These are phyloP conservation scores for Acmispon strigosus DNA, from an alignment of 306 rosid genomes.

Conservation along the genomic window DNA sequence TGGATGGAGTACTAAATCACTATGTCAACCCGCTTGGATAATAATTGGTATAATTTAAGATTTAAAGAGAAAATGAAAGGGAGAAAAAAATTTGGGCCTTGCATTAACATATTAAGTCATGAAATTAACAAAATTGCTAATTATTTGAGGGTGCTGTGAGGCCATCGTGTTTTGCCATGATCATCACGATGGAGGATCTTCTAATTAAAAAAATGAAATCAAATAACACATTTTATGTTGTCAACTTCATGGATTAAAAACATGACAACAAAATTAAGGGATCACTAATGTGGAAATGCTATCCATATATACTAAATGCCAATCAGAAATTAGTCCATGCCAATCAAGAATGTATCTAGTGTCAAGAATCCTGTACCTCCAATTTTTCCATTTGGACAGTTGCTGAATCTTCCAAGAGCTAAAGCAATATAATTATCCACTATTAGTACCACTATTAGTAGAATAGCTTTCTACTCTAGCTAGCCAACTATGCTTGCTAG, in stretches of 20 bases:
- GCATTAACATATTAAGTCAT: too few species aligned
- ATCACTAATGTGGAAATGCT: neutral
- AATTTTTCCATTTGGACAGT: neutral
- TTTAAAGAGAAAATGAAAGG: neutral
- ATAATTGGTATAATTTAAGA: neutral
- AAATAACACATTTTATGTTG: neutral
- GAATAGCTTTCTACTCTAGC: neutral
- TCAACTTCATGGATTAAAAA: constrained; percentile 4
- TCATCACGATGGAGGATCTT: neutral
- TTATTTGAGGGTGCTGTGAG: neutral
- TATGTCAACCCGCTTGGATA: too few species aligned
- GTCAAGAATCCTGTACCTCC: too few species aligned
- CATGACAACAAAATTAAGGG: neutral
- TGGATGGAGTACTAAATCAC: too few species aligned
- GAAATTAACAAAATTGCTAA: neutral
- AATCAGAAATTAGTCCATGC: too few species aligned
- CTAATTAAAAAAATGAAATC: neutral
- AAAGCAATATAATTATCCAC: neutral
- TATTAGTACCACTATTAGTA: neutral
- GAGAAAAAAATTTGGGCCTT: neutral
- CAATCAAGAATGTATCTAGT: too few species aligned
- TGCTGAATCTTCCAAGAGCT: neutral
- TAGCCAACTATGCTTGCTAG: too few species aligned
- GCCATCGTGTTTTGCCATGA: neutral
- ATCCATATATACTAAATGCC: too few species aligned